These are phyloP conservation scores for Corrigiola litoralis DNA, from an alignment of 179 eudicot genomes.

Conservation along the genomic window DNA sequence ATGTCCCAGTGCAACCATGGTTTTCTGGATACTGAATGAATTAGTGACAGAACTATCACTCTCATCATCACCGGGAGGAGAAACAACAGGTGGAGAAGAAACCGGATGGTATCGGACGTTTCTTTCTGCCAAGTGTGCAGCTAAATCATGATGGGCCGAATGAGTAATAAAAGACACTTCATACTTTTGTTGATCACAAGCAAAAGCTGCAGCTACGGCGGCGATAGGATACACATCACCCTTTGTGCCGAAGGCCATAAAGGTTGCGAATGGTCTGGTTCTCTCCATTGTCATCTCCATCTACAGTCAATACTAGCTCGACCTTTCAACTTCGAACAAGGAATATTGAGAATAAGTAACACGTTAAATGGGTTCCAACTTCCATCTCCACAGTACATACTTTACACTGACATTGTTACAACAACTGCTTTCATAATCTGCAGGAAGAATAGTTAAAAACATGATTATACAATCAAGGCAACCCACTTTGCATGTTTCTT, in stretches of 20 bases:
- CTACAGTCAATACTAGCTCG: background rate
- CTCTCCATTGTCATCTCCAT: conserved; percentile 27
- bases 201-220: conserved; percentile 86
- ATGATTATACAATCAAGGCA: too few relatives aligned
- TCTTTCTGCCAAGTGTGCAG: conserved; percentile 41
- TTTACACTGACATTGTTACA: too few relatives aligned
- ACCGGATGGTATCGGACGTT: conserved; percentile 46
- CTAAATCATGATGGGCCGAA: conserved; percentile 77
- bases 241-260: conserved; percentile 96
- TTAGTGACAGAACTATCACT: conserved; percentile 29
- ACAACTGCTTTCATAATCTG: too few relatives aligned
- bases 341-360: too few relatives aligned
- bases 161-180: conserved; percentile 66
- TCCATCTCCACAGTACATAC: background rate
- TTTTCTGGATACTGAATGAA: conserved; percentile 52
- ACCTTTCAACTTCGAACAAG: background rate
- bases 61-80: conserved; percentile 41
- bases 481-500: too few relatives aligned
- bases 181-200: conserved; percentile 55
- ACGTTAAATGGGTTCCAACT: too few relatives aligned
- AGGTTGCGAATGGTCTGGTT: conserved; percentile 50
- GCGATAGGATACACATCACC: conserved; percentile 88
- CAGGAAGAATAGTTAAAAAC: too few relatives aligned
- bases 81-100: conserved; percentile 76
- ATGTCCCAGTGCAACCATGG: conserved; percentile 45